A percentile compares a stretch with the other conserved stretches of the same genome.
These are phyloP conservation scores for Linnemannia schmuckeri DNA, from an alignment of 192 early-diverging fungal genomes.

Conservation along the genomic window DNA sequence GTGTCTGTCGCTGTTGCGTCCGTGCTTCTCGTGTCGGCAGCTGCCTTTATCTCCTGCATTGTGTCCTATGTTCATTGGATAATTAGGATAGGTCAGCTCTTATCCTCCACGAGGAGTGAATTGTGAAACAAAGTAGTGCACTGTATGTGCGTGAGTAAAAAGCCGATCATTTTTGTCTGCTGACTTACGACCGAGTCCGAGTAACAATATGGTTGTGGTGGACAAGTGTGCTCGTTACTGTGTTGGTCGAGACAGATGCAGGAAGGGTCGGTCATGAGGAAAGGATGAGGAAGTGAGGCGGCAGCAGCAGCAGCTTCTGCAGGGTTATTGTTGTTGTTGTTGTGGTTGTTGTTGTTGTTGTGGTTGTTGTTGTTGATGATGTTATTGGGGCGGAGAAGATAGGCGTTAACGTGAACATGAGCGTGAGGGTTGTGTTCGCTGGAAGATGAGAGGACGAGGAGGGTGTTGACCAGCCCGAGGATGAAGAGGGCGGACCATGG, in stretches of 20 bases:
- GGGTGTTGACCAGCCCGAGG: slow-evolving; percentile 17
- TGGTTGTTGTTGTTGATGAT: too few species aligned
- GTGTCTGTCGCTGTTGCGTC: not conserved
- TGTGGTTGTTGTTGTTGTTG: not conserved
- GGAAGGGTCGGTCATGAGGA: not conserved
- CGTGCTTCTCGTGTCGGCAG: slow-evolving; percentile 2
- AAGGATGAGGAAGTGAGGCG: not conserved
- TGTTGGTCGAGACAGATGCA: slow-evolving; percentile 19
- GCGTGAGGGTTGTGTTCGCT: not conserved
- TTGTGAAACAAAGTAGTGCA: not conserved
- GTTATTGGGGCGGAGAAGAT: not conserved
- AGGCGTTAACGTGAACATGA: not conserved
- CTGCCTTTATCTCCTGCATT: not conserved
- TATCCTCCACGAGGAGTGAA: not conserved
- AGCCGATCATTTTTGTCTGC: not conserved
- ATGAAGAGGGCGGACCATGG: slow-evolving; percentile 30
- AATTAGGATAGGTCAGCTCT: not conserved
- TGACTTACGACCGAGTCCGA: not conserved
- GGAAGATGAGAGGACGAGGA: not conserved
- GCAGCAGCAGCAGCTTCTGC: not conserved
- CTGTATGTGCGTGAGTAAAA: not conserved
- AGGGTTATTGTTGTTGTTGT: not conserved
- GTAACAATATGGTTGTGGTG: not conserved
- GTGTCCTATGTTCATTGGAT: slow-evolving; percentile 4
- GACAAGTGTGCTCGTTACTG: not conserved